Evolutionary conservation across 345 rosid species (phyloP).

Genomic region (Moricandia arvensis): DNA sequence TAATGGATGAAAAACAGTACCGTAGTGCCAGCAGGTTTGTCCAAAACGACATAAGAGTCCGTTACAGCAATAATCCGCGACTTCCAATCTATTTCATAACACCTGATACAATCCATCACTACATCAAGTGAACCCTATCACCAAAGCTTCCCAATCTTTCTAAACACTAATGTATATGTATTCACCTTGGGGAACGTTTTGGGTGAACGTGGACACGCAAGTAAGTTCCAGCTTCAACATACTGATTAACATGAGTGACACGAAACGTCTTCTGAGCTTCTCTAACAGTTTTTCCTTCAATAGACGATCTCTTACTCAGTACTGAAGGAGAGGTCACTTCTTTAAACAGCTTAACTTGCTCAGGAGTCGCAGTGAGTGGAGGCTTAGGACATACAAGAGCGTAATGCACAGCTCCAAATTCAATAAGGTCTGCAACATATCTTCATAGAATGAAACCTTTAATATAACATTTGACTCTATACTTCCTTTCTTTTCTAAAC

Average conservation of each 20-base stretch:
- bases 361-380: conserved; percentile 76
- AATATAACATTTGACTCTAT: conserved; percentile 2
- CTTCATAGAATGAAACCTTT: conserved; percentile 65
- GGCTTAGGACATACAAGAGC: conserved; percentile 95
- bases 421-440: conserved; percentile 94
- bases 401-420: conserved; percentile 86
- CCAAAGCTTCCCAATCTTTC: neutral
- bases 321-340: conserved; percentile 66
- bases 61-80: conserved; percentile 68
- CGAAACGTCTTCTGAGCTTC: conserved; percentile 94
- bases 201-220: conserved; percentile 91
- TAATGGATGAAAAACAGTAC: conserved; percentile 47
- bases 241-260: conserved; percentile 54
- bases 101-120: conserved; percentile 41
- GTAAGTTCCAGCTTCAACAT: conserved; percentile 80
- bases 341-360: conserved; percentile 58
- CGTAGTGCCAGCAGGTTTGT: conserved; percentile 94
- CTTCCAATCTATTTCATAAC: conserved; percentile 90
- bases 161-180: neutral
- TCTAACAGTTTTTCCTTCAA: conserved; percentile 80
- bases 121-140: neutral
- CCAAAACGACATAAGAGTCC: conserved; percentile 78
- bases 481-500: neutral
- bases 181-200: conserved; percentile 84
- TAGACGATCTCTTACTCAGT: conserved; percentile 61